phyloP scores from a whole-genome alignment of 495 filamentous ascomycete genomes.

The Hyaloscypha bicolor region DNA sequence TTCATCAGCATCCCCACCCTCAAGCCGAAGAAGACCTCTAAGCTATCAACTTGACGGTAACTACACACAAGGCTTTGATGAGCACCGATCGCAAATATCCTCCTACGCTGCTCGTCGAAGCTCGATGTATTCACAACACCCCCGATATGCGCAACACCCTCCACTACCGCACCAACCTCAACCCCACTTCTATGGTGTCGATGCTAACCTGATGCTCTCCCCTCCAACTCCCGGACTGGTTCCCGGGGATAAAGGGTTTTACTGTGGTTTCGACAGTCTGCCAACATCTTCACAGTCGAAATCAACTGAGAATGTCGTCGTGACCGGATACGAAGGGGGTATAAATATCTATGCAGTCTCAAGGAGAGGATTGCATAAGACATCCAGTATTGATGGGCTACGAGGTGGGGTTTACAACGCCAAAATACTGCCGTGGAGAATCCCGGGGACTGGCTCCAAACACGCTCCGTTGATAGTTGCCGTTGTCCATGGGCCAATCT shows the following conservation, averaged over 20 bases:
- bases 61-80: conserved; percentile 40
- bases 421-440: conserved; percentile 70
- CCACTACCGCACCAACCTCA: conserved; percentile 83
- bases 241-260: conserved; percentile 67
- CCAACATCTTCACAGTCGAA: conserved; percentile 45
- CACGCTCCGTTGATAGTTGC: conserved; percentile 68
- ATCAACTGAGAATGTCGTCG: conserved; percentile 60
- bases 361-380: conserved; percentile 63
- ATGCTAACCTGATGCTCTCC: conserved; percentile 68
- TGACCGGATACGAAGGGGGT: conserved; percentile 75
- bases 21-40: conserved; percentile 45
- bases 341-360: conserved; percentile 72
- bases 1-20: conserved; percentile 50
- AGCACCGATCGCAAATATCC: conserved; percentile 46
- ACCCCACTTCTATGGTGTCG: conserved; percentile 67
- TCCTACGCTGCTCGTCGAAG: conserved; percentile 50
- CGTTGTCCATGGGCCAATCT: conserved; percentile 71
- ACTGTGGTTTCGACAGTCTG: conserved; percentile 78
- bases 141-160: conserved; percentile 53
- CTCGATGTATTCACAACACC: conserved; percentile 62
- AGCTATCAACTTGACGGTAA: conserved; percentile 54
- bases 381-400: conserved; percentile 71
- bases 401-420: conserved; percentile 80
- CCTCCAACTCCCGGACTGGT: conserved; percentile 50
- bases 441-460: conserved; percentile 33